phyloP scores from a whole-genome alignment of 2,329 filamentous ascomycete species.

The Botryotinia calthae region DNA sequence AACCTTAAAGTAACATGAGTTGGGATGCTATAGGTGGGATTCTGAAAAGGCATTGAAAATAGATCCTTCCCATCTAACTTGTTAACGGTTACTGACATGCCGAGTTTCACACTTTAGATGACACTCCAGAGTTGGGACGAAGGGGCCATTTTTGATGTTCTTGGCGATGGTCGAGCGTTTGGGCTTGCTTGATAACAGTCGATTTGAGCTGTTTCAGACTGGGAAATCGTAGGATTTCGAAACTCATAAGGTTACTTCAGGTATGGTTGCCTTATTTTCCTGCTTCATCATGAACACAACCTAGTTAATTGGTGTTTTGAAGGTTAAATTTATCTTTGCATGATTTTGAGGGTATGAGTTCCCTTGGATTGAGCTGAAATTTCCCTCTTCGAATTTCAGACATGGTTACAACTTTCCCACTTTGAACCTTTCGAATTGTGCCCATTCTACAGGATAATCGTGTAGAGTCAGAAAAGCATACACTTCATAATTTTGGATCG shows the following conservation, averaged over 20 bases:
- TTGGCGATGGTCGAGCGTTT: conserved; percentile 1
- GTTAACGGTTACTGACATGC: neutral
- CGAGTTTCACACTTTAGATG: conserved; percentile 19
- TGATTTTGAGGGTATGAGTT: neutral
- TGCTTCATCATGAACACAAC: neutral
- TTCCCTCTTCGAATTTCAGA: neutral
- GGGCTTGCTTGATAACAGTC: neutral
- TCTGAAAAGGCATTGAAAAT: neutral
- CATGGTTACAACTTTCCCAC: too few species aligned
- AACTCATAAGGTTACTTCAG: neutral
- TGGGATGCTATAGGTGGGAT: neutral
- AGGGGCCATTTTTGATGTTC: neutral
- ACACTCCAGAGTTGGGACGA: neutral
- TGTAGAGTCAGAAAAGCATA: neutral
- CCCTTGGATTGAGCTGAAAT: neutral
- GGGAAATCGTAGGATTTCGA: neutral
- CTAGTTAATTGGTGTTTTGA: neutral
- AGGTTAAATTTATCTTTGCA: neutral
- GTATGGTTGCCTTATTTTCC: neutral
- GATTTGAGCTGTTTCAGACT: neutral
- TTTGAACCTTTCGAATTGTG: neutral
- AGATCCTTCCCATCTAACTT: neutral
- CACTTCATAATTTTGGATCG: neutral
- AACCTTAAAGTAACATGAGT: neutral
- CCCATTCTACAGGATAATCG: neutral